Base-by-base conservation (phyloP, 208 protist species). In the Phytomonas francai region DNA sequence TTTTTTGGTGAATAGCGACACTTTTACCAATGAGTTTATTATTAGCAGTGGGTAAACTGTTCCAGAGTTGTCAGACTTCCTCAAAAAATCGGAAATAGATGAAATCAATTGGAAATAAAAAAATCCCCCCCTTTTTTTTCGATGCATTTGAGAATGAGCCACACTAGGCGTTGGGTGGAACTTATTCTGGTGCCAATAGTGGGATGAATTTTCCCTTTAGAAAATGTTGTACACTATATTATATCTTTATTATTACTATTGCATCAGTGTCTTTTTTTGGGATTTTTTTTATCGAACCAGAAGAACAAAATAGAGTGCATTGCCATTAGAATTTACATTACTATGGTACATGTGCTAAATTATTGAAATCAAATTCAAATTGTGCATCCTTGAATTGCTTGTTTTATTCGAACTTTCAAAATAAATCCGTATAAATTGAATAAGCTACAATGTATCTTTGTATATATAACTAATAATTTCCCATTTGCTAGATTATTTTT, bases 1-100 rank as follows among this genome's bases (percentile, higher is more conserved):
- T 36, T 70, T 1, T 65, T 73, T 51, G 70, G 54, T 65, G 9
- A 45, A 45, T 45, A 45, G 39, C 19, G 39, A 11, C 39, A 45
- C 19, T 22, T 45, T 45, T 45, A 45, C 39, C 39, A 45, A 22
- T 45, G 8, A 45, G 19, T 45, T 45, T 45, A 16, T 45, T 45
- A 1, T 16, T 16, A 14, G 39, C 19, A 45, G 9, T 45, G 39
- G 11, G 11, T 45, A 45, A 45, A 45, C 19, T 14, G 39, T 16
- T 45, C 39, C 6, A 45, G 12, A 22, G 9, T 45, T 45, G 39
- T 16, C 39, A 45, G 39, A 45, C 39, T 45, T 16, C 19, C 39
- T 14, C 9, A 45, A 45, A 45, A 45, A 14, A 16, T 45, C 39
- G 2, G 39, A 45, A 45, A 45, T 16, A 45, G 39, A 45, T 45